A percentile compares a stretch with the other conserved stretches of the same genome.
These are phyloP conservation scores for Malassezia pachydermatis DNA, from an alignment of 1,284 basidiomycete genomes.

Conservation along the genomic window DNA sequence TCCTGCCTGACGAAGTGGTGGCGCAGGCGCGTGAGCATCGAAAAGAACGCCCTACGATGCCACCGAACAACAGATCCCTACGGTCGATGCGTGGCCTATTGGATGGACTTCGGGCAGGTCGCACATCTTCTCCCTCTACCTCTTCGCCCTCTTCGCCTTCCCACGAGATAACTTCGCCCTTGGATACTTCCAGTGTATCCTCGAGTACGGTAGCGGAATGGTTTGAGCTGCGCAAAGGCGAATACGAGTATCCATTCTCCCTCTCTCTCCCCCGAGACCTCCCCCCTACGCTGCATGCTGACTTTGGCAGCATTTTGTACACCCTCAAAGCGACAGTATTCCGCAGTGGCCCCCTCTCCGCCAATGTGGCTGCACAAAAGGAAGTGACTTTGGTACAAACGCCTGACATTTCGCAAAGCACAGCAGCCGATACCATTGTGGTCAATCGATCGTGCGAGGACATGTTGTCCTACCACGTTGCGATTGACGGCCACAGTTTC, in stretches of 20 bases:
- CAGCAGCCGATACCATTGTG: slow-evolving; percentile 69
- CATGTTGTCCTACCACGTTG: slow-evolving; percentile 70
- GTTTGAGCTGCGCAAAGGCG: slow-evolving; percentile 82
- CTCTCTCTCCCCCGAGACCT: slow-evolving; percentile 71
- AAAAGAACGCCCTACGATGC: neutral
- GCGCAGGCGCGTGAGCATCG: neutral
- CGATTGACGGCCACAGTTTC: slow-evolving; percentile 59
- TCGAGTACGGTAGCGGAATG: slow-evolving; percentile 54
- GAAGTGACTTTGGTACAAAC: slow-evolving; percentile 69
- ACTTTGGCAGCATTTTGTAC: slow-evolving; percentile 72
- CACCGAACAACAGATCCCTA: neutral
- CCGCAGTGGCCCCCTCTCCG: slow-evolving; percentile 68
- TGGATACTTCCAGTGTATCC: slow-evolving; percentile 16
- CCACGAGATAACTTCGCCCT: neutral
- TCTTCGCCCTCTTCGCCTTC: neutral
- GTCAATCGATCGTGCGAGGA: slow-evolving; percentile 87
- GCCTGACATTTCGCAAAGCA: slow-evolving; percentile 54
- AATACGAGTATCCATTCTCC: slow-evolving; percentile 86
- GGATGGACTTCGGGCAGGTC: slow-evolving; percentile 11
- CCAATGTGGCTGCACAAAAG: slow-evolving; percentile 61
- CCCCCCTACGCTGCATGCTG: slow-evolving; percentile 68
- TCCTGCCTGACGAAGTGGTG: slow-evolving; percentile 6
- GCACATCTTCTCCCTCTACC: no score
- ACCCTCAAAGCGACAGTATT: slow-evolving; percentile 70
- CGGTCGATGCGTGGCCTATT: slow-evolving; percentile 8